Evolutionary conservation across 371 early-diverging fungal species (phyloP).

Genomic region (Apophysomyces variabilis): DNA sequence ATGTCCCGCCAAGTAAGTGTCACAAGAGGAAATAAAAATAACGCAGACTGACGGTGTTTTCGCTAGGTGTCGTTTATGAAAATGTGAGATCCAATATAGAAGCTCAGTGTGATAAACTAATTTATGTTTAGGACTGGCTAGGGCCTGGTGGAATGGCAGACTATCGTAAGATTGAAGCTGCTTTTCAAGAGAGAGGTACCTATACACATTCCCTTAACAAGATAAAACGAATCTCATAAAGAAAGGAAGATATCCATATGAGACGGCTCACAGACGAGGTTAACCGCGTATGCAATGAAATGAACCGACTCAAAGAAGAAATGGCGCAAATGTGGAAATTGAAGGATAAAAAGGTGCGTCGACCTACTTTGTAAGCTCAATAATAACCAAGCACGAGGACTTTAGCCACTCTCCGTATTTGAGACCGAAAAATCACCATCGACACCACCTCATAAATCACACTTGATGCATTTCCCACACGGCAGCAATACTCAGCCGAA

Average conservation of each 20-base stretch:
- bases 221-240: background rate
- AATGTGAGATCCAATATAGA: slow-evolving; percentile 44
- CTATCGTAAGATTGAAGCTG: slow-evolving; percentile 58
- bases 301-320: slow-evolving; percentile 59
- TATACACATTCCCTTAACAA: background rate
- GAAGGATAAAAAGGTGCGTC: slow-evolving; percentile 64
- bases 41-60: slow-evolving; percentile 1
- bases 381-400: background rate
- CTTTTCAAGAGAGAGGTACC: slow-evolving; percentile 64
- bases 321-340: slow-evolving; percentile 57
- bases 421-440: slow-evolving; percentile 28
- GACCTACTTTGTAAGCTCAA: background rate
- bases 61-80: slow-evolving; percentile 64
- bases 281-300: slow-evolving; percentile 49
- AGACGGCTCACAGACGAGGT: slow-evolving; percentile 62
- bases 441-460: slow-evolving; percentile 21
- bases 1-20: slow-evolving; percentile 79
- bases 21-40: background rate
- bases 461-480: slow-evolving; percentile 10
- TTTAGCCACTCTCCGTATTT: slow-evolving; percentile 19
- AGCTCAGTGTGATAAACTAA: background rate
- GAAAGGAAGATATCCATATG: slow-evolving; percentile 50
- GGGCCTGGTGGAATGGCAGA: slow-evolving; percentile 58
- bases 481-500: background rate
- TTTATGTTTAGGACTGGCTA: slow-evolving; percentile 45